These are phyloP conservation scores for Ogataea salicorniae DNA, from an alignment of 805 yeast species.

Conservation along the genomic window DNA sequence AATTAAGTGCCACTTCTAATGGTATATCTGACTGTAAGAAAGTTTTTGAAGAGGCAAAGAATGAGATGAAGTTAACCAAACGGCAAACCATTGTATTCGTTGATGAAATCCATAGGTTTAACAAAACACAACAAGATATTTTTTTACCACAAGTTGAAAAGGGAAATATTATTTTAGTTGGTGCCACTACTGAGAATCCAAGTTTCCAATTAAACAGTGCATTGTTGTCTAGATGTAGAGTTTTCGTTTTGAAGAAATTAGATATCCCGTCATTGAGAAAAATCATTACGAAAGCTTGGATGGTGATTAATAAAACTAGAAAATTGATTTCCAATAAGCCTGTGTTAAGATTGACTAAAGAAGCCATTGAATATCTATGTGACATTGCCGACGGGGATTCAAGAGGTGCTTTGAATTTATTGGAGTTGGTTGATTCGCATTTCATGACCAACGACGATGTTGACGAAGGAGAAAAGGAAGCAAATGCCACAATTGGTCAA, in stretches of 20 bases:
- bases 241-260: slow-evolving; percentile 62
- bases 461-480: slow-evolving; percentile 5
- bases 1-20: slow-evolving; percentile 78
- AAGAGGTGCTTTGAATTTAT: slow-evolving; percentile 69
- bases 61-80: slow-evolving; percentile 41
- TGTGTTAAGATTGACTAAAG: slow-evolving; percentile 47
- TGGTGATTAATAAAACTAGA: slow-evolving; percentile 54
- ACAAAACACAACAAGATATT: slow-evolving; percentile 81
- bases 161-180: slow-evolving; percentile 77
- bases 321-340: slow-evolving; percentile 45
- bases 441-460: slow-evolving; percentile 20
- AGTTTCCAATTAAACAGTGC: slow-evolving; percentile 79
- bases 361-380: slow-evolving; percentile 62
- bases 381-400: slow-evolving; percentile 85
- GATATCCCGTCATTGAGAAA: slow-evolving; percentile 41
- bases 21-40: slow-evolving; percentile 62
- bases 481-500: slow-evolving; percentile 6
- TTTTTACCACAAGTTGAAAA: slow-evolving; percentile 79
- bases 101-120: slow-evolving; percentile 90
- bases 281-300: slow-evolving; percentile 55
- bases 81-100: slow-evolving; percentile 69
- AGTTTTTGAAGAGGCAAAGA: slow-evolving; percentile 47
- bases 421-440: slow-evolving; percentile 68
- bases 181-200: slow-evolving; percentile 98
- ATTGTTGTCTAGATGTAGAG: slow-evolving; percentile 75